These are phyloP conservation scores for Multifurca ochricompacta DNA, from an alignment of 768 basidiomycete species.

Conservation along the genomic window DNA sequence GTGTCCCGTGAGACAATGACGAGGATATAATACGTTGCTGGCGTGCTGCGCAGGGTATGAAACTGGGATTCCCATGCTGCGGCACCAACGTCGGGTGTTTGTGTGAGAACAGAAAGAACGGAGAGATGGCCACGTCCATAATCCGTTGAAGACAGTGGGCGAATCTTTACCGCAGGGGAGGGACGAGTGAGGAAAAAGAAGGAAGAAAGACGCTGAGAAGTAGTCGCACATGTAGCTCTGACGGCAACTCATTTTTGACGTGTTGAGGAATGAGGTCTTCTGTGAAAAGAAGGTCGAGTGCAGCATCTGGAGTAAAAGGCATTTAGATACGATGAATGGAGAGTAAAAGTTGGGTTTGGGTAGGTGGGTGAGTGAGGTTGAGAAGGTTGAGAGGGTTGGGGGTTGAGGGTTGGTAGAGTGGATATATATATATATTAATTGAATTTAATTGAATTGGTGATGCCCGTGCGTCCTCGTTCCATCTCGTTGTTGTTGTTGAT, in stretches of 20 bases:
- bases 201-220: not conserved
- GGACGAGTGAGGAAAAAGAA: not conserved
- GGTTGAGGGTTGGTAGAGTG: no score
- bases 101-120: slow-evolving; percentile 70
- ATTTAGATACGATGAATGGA: slow-evolving; percentile 17
- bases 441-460: no score
- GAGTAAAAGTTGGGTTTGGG: not conserved
- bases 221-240: slow-evolving; percentile 56
- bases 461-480: no score
- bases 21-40: slow-evolving; percentile 71
- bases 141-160: slow-evolving; percentile 84
- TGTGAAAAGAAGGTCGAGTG: slow-evolving; percentile 74
- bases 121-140: slow-evolving; percentile 72
- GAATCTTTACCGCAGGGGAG: slow-evolving; percentile 46
- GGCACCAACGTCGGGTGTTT: slow-evolving; percentile 58
- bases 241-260: slow-evolving; percentile 50
- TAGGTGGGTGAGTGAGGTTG: not conserved
- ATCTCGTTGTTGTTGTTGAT: no score
- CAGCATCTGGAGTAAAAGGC: slow-evolving; percentile 51
- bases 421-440: no score
- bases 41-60: slow-evolving; percentile 42
- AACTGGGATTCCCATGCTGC: slow-evolving; percentile 67
- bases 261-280: slow-evolving; percentile 60
- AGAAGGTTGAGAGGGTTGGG: no score
- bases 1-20: slow-evolving; percentile 71